These are phyloP conservation scores for Leucocoprinus leucothites DNA, from an alignment of 768 basidiomycete genomes.

Conservation along the genomic window DNA sequence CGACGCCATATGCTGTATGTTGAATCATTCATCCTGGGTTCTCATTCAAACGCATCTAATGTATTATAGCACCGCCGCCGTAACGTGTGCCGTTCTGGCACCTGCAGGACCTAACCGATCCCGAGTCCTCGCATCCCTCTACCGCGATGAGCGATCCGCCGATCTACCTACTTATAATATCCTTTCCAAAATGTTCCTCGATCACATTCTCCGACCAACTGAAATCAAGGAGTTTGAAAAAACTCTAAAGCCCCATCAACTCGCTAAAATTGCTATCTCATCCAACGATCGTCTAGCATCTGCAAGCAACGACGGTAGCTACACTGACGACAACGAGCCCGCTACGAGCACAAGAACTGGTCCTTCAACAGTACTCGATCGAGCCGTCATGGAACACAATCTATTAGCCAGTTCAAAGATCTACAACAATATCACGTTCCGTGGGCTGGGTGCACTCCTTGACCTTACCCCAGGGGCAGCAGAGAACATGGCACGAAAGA, in stretches of 20 bases:
- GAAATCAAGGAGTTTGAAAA: conserved; percentile 91
- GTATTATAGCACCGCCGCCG: conserved; percentile 73
- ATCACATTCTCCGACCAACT: conserved; percentile 87
- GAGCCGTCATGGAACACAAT: conserved; percentile 99
- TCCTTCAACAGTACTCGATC: conserved; percentile 92
- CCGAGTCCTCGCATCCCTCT: conserved; percentile 86
- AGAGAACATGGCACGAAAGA: conserved; percentile 95
- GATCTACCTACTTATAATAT: conserved; percentile 85
- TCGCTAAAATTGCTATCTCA: conserved; percentile 86
- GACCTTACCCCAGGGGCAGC: conserved; percentile 90
- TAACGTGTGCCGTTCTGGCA: conserved; percentile 94
- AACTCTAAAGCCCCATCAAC: conserved; percentile 87
- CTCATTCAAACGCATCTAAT: neutral
- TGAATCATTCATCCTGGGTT: conserved; percentile 3
- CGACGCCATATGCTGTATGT: conserved; percentile 86
- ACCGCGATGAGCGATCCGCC: conserved; percentile 86
- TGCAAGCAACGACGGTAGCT: conserved; percentile 54
- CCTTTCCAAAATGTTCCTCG: conserved; percentile 97
- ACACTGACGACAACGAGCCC: conserved; percentile 44
- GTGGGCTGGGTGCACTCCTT: conserved; percentile 86
- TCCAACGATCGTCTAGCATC: conserved; percentile 80
- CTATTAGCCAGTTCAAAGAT: conserved; percentile 94
- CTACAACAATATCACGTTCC: conserved; percentile 96
- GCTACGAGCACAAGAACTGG: conserved; percentile 77
- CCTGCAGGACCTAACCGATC: conserved; percentile 97